phyloP scores from a whole-genome alignment of 345 rosid genomes.

The Leavenworthia alabamica region DNA sequence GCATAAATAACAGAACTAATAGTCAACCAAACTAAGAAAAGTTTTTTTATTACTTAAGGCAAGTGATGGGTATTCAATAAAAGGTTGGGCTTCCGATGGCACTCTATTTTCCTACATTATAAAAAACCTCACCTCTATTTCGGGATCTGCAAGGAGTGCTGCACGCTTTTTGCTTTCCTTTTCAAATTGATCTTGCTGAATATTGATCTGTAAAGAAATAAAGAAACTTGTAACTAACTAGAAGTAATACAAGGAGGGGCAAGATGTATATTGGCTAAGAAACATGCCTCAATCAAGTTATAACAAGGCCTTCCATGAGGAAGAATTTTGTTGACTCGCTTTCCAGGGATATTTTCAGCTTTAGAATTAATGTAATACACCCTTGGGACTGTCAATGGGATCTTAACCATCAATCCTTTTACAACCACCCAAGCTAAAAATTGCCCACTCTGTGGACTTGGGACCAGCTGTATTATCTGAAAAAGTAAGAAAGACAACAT shows the following conservation, averaged over 20 bases:
- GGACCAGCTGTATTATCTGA: constrained; percentile 82
- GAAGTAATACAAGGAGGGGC: not conserved
- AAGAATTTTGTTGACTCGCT: constrained; percentile 68
- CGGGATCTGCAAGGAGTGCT: constrained; percentile 92
- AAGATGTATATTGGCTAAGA: constrained; percentile 14
- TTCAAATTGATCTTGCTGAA: constrained; percentile 66
- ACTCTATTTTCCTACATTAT: not conserved
- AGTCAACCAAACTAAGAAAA: not conserved
- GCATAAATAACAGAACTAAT: not conserved
- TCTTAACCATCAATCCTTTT: constrained; percentile 86
- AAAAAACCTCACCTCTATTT: constrained; percentile 62
- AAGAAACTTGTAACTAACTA: constrained; percentile 7
- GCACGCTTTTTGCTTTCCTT: constrained; percentile 65
- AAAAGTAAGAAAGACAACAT: constrained; percentile 7
- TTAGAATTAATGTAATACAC: constrained; percentile 78
- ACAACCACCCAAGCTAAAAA: constrained; percentile 87
- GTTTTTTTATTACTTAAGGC: not conserved
- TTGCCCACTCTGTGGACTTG: constrained; percentile 50
- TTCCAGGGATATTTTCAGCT: constrained; percentile 74
- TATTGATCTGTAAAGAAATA: constrained; percentile 40
- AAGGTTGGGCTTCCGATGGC: constrained; percentile 15
- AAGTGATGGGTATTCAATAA: not conserved
- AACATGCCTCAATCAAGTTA: constrained; percentile 69
- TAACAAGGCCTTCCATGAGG: constrained; percentile 75
- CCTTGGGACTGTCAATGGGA: constrained; percentile 71